phyloP scores from a whole-genome alignment of 2,329 filamentous ascomycete genomes.

The Pseudocercospora pini-densiflorae region DNA sequence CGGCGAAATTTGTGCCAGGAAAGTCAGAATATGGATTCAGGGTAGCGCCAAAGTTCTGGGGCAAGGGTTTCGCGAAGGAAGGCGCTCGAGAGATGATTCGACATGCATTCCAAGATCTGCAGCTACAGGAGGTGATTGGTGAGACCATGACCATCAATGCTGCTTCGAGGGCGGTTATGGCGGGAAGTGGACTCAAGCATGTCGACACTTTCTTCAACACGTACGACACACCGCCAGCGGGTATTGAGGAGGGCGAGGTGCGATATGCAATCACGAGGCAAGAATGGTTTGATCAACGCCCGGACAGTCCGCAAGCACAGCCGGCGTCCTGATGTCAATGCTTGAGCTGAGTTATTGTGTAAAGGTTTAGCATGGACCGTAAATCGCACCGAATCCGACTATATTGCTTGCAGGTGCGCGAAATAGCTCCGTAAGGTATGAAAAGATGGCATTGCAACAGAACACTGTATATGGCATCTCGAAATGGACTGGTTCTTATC shows the following conservation, averaged over 20 bases:
- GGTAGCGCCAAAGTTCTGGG: neutral
- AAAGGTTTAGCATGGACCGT: no score
- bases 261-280: neutral
- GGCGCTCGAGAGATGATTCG: conserved; percentile 1
- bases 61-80: neutral
- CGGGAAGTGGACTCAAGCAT: neutral
- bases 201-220: conserved; percentile 2
- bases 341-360: no score
- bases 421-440: no score
- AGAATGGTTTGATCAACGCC: neutral
- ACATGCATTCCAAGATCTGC: neutral
- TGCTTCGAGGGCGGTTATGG: neutral
- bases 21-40: neutral
- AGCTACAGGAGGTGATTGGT: neutral
- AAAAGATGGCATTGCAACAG: no score
- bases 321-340: neutral
- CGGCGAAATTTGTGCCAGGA: neutral
- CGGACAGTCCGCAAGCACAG: neutral
- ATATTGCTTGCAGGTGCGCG: no score
- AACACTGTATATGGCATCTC: no score
- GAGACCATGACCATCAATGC: neutral
- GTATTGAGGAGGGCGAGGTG: neutral
- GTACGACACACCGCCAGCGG: neutral
- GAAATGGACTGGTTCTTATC: no score
- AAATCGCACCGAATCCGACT: no score